Evolutionary conservation across 257 asterid genomes (phyloP).

Genomic region (Petunia axillaris): DNA sequence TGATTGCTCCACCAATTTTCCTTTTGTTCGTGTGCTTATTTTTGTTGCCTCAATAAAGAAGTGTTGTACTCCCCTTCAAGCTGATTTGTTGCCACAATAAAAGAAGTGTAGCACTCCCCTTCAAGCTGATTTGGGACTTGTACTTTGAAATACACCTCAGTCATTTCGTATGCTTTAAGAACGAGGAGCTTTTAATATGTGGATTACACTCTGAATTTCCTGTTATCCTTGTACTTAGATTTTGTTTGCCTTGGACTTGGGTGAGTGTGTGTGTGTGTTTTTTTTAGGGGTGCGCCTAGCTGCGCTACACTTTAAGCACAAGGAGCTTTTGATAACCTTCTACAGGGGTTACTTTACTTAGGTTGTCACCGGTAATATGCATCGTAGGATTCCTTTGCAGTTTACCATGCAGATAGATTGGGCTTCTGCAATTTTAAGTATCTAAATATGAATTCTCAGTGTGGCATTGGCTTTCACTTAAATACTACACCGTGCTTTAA

Average conservation of each 20-base stretch:
- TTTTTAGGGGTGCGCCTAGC: not conserved
- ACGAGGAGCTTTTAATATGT: slow-evolving; percentile 10
- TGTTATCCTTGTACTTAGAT: slow-evolving; percentile 3
- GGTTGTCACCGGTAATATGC: slow-evolving; percentile 1
- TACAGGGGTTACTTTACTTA: not conserved
- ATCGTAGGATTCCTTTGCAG: not conserved
- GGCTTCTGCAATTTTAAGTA: slow-evolving; percentile 21
- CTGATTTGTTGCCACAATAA: not conserved
- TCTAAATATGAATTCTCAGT: not conserved
- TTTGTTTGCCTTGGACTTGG: not conserved
- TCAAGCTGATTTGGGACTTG: not conserved
- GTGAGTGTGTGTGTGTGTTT: not conserved
- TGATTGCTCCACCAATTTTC: slow-evolving; percentile 4
- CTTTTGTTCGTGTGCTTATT: not conserved
- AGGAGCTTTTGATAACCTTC: not conserved
- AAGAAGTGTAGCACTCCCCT: not conserved
- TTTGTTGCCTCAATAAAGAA: not conserved
- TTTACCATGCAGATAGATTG: not conserved
- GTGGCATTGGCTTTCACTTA: not conserved
- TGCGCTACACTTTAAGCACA: not conserved
- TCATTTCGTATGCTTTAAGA: not conserved
- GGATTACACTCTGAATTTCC: slow-evolving; percentile 10
- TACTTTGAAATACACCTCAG: slow-evolving; percentile 13
- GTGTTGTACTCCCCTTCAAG: not conserved
- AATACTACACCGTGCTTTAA: slow-evolving; percentile 6